These are phyloP conservation scores for Entoloma clypeatum DNA, from an alignment of 1,284 basidiomycete genomes.

Conservation along the genomic window DNA sequence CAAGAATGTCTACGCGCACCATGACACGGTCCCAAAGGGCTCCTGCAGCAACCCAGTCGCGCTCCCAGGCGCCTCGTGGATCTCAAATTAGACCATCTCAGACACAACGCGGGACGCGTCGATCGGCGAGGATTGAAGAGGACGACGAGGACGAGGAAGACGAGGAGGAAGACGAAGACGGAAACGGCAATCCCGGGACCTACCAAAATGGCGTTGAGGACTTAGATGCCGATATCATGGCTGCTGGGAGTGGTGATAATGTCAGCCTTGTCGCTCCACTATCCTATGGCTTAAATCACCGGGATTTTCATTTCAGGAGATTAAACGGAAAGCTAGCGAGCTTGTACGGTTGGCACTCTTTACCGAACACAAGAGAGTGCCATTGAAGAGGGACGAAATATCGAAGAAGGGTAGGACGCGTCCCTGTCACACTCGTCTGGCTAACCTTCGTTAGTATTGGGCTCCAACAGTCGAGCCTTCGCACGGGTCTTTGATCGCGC, in stretches of 20 bases:
- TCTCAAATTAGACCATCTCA: constrained; percentile 8
- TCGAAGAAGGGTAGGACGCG: constrained; percentile 61
- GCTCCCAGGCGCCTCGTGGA: too few relatives aligned
- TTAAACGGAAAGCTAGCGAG: constrained; percentile 55
- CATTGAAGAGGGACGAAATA: constrained; percentile 70
- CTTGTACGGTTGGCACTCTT: constrained; percentile 74
- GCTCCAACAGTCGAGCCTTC: constrained; percentile 53
- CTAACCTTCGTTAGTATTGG: constrained; percentile 46
- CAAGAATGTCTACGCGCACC: too few relatives aligned
- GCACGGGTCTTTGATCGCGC: constrained; percentile 53
- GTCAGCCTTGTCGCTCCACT: constrained; percentile 3
- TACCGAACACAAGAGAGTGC: constrained; percentile 56
- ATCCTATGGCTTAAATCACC: neutral
- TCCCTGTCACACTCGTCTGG: constrained; percentile 3
- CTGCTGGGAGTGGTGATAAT: constrained; percentile 7
- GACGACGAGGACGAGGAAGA: constrained; percentile 11
- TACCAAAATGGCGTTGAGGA: constrained; percentile 13
- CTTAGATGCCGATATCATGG: constrained; percentile 7
- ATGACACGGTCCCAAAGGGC: constrained; percentile 14
- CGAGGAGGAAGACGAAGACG: constrained; percentile 3
- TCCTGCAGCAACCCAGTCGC: constrained; percentile 9
- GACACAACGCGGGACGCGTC: constrained; percentile 10
- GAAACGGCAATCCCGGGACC: neutral
- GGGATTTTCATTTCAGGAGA: constrained; percentile 38
- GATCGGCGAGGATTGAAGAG: constrained; percentile 1